Conservation (phyloP, 2,329 filamentous ascomycete genomes). For the Ilyonectria robusta region DNA sequence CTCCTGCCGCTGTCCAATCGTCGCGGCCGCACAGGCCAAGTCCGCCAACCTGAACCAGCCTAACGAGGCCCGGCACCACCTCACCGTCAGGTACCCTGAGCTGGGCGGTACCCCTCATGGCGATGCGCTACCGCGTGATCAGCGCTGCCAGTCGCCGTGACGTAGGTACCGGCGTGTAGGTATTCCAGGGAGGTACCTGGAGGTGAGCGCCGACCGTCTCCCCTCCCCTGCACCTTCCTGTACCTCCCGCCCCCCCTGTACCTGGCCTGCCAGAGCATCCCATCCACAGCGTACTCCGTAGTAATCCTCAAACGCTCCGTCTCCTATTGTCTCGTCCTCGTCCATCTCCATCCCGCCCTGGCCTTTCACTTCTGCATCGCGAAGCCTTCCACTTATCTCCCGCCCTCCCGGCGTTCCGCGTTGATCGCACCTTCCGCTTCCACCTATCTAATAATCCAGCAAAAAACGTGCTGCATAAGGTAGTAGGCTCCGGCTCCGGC, state of each 20-base stretch:
- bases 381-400: slow-evolving; percentile 26
- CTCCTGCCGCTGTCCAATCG: slow-evolving; percentile 36
- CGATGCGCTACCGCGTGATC: slow-evolving; percentile 16
- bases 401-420: slow-evolving; percentile 41
- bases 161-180: slow-evolving; percentile 25
- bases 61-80: slow-evolving; percentile 37
- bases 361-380: slow-evolving; percentile 33
- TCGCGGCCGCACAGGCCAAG: slow-evolving; percentile 38
- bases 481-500: not conserved
- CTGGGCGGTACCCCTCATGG: slow-evolving; percentile 33
- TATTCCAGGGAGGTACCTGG: slow-evolving; percentile 32
- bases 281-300: slow-evolving; percentile 17
- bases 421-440: slow-evolving; percentile 44
- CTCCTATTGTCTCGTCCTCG: slow-evolving; percentile 36
- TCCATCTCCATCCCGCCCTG: slow-evolving; percentile 35
- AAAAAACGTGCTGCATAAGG: slow-evolving; percentile 19
- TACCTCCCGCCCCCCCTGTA: slow-evolving; percentile 38
- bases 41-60: slow-evolving; percentile 48
- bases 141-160: slow-evolving; percentile 5
- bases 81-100: slow-evolving; percentile 42
- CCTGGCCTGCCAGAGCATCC: slow-evolving; percentile 46
- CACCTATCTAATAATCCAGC: slow-evolving; percentile 44
- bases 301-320: slow-evolving; percentile 42
- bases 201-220: slow-evolving; percentile 35
- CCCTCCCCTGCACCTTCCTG: slow-evolving; percentile 36